Evolutionary conservation across 257 asterid genomes (phyloP), one percentile per base, ranked within the genome.

Genomic region (Lithospermum erythrorhizon): DNA sequence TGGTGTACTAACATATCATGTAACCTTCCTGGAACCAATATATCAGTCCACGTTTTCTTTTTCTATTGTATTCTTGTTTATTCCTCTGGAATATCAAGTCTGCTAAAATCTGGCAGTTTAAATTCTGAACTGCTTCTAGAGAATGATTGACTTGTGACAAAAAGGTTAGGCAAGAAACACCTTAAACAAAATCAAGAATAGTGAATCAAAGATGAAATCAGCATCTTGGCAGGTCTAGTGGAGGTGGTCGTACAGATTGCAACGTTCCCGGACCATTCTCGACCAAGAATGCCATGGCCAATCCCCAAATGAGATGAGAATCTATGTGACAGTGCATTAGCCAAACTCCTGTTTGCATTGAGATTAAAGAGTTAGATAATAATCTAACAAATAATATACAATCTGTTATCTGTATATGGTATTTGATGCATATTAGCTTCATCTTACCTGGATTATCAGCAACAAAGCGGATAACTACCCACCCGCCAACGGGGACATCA

Each of bases 301-400:
- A 61, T 13, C 90, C 95, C 87, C 86, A 78, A 10, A 72, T 19
- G 4, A 83, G 66, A 83, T 85, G 95, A 17, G 84, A 78, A 64
- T 85, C 94, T 53, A 85, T 80, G 78, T 85, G 94, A 60, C 94
- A 85, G 24, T 85, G 94, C 81, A 85, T 69, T 68, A 85, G 58
- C 95, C 95, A 85, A 61, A 85, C 86, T 61, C 95, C 95, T 85
- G 41, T 9, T 35, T 35, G 45, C 1, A 35, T 35, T 35, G 45
- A 4, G 54, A 55, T 9, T 53, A 17, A 57, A 19, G 6, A 3
- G 0, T 53, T 27, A 23, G 37, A 55, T 35, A 0, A 53, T 9
- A 18, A 58, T 21, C 19, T 47, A 37, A 60, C 9, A 19, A 17
- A 25, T 8, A 7, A 21, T 29, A 27, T 20, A 10, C 16, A 13